Conservation (phyloP, 2,329 filamentous ascomycete species). For the Penicillium thymicola region DNA sequence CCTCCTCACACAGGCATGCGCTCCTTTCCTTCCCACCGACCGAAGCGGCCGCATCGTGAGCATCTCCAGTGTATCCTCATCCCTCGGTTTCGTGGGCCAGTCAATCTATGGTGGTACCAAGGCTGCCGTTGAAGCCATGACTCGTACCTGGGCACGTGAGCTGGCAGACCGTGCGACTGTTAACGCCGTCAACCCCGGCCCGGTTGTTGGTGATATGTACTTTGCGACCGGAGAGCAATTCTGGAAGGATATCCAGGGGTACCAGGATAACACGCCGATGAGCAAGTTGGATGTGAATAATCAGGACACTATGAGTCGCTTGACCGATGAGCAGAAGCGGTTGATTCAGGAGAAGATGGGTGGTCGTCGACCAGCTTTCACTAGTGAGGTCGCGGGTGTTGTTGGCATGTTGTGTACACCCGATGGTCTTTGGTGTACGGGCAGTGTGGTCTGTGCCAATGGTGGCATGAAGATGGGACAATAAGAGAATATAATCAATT, state of each 20-base stretch:
- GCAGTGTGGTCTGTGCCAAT: constrained; percentile 75
- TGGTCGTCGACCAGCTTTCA: constrained; percentile 61
- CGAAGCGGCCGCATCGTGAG: constrained; percentile 65
- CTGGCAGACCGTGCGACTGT: constrained; percentile 61
- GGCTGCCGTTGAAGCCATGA: constrained; percentile 66
- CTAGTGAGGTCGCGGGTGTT: constrained; percentile 69
- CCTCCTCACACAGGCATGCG: constrained; percentile 69
- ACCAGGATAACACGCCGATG: constrained; percentile 63
- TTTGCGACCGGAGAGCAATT: constrained; percentile 55
- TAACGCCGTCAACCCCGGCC: constrained; percentile 65
- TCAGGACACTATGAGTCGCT: constrained; percentile 51
- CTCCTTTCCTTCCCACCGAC: constrained; percentile 67
- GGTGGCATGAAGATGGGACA: constrained; percentile 64
- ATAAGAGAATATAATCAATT: background rate
- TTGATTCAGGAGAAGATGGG: constrained; percentile 58
- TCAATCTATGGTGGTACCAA: constrained; percentile 65
- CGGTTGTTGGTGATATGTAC: constrained; percentile 67
- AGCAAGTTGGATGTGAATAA: constrained; percentile 59
- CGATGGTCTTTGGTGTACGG: constrained; percentile 75
- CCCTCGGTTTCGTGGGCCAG: constrained; percentile 57
- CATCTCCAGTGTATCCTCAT: constrained; percentile 57
- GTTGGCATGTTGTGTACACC: constrained; percentile 71
- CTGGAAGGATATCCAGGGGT: constrained; percentile 57
- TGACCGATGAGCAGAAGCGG: constrained; percentile 59
- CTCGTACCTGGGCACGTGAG: constrained; percentile 64